These are phyloP conservation scores for Cenococcum geophilum DNA, from an alignment of 495 filamentous ascomycete species.

Conservation along the genomic window DNA sequence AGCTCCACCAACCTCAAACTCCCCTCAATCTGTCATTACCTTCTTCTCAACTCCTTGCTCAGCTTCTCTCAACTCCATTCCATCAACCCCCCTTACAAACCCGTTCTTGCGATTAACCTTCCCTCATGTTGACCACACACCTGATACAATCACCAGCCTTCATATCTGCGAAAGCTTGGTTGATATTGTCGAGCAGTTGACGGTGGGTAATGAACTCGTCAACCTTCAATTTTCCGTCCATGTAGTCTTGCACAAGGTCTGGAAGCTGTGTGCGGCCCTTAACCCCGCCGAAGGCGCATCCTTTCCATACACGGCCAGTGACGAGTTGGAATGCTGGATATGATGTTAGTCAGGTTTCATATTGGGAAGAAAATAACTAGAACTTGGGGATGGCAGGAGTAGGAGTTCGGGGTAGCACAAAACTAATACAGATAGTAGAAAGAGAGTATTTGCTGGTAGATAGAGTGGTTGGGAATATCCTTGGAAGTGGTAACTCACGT, in stretches of 20 bases:
- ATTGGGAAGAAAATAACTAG: neutral
- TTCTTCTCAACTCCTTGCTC: too few species aligned
- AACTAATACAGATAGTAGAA: constrained; percentile 5
- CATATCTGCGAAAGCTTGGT: constrained; percentile 87
- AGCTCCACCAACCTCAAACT: too few species aligned
- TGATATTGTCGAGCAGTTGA: constrained; percentile 71
- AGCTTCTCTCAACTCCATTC: too few species aligned
- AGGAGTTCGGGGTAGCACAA: neutral
- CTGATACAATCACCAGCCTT: constrained; percentile 94
- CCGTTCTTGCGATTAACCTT: constrained; percentile 4
- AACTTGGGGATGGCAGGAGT: neutral
- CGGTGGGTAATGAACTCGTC: constrained; percentile 99
- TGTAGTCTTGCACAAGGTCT: constrained; percentile 82
- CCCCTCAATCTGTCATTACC: too few species aligned
- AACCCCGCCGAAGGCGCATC: constrained; percentile 95
- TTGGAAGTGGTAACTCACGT: constrained; percentile 56
- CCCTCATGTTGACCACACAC: constrained; percentile 63
- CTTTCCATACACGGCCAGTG: constrained; percentile 95
- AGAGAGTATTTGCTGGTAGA: too few species aligned
- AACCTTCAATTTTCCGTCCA: constrained; percentile 86
- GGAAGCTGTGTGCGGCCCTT: constrained; percentile 93
- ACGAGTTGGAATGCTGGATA: constrained; percentile 90
- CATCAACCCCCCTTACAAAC: too few species aligned
- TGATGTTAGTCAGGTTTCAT: constrained; percentile 14
- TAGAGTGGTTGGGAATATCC: too few species aligned